phyloP scores from a whole-genome alignment of 2,329 filamentous ascomycete species.

The Onygenales sp. region DNA sequence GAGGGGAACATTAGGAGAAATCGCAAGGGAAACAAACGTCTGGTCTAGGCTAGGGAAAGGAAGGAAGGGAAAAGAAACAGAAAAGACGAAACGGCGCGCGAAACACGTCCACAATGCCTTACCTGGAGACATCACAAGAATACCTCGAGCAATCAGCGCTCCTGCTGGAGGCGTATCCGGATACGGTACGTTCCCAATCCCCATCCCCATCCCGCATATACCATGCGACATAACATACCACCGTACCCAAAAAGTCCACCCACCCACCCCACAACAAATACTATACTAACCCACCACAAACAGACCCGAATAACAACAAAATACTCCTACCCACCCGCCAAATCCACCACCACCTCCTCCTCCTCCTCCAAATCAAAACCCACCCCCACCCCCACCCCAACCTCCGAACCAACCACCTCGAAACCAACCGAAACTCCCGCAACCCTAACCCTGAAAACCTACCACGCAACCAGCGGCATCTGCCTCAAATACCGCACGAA shows the following conservation, averaged over 20 bases:
- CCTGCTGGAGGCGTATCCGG: slow-evolving; percentile 76
- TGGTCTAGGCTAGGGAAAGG: not conserved
- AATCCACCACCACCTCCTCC: slow-evolving; percentile 8
- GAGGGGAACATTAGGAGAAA: not conserved
- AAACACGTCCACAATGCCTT: slow-evolving; percentile 51
- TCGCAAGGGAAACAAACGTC: not conserved
- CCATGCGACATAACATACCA: not conserved
- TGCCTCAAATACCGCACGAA: slow-evolving; percentile 85
- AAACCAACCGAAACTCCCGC: slow-evolving; percentile 46
- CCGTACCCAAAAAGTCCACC: not conserved
- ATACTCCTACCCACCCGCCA: slow-evolving; percentile 57
- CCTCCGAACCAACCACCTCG: slow-evolving; percentile 11
- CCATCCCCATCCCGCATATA: not conserved
- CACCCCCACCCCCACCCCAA: slow-evolving; percentile 17
- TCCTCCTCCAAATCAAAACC: slow-evolving; percentile 17
- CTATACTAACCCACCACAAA: not conserved
- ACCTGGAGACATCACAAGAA: slow-evolving; percentile 72
- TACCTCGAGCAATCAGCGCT: slow-evolving; percentile 84
- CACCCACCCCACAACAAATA: not conserved
- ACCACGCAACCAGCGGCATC: slow-evolving; percentile 69
- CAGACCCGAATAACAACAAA: slow-evolving; percentile 87
- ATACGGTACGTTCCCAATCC: slow-evolving; percentile 52
- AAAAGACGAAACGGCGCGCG: not conserved
- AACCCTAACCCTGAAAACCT: slow-evolving; percentile 77
- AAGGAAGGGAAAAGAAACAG: not conserved